Conservation (phyloP, 345 rosid genomes). For the Acer negundo region DNA sequence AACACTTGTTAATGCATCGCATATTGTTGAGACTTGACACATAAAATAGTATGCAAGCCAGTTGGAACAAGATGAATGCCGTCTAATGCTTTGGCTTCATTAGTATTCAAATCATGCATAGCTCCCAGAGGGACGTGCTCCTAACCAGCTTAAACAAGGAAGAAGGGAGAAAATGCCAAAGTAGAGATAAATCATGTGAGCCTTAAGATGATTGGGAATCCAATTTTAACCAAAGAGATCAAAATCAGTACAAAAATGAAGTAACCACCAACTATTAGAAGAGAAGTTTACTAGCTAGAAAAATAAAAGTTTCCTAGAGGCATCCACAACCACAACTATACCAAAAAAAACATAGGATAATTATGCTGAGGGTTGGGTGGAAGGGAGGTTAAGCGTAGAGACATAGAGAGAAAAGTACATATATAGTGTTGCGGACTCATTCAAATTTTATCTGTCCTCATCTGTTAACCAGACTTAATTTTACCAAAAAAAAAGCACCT, state of each 20-base stretch:
- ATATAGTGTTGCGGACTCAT: conserved; percentile 3
- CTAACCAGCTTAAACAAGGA: conserved; percentile 66
- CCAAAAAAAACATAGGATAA: neutral
- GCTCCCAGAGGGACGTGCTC: conserved; percentile 63
- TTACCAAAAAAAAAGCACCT: neutral
- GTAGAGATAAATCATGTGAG: conserved; percentile 17
- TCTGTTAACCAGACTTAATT: neutral
- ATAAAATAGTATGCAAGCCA: conserved; percentile 50
- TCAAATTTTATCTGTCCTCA: neutral
- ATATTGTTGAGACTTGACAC: conserved; percentile 63
- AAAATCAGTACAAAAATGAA: neutral
- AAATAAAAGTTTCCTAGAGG: neutral
- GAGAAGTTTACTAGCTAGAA: conserved; percentile 2
- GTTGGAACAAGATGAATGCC: conserved; percentile 68
- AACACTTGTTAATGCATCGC: conserved; percentile 49
- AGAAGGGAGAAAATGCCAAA: conserved; percentile 8
- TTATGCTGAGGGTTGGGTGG: neutral
- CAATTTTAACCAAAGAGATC: neutral
- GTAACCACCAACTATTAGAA: neutral
- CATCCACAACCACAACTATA: neutral
- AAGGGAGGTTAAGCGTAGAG: neutral
- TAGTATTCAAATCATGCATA: conserved; percentile 58
- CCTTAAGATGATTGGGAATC: conserved; percentile 8
- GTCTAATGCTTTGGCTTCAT: conserved; percentile 53
- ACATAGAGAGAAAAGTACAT: too few relatives aligned